Evolutionary conservation across 2,329 filamentous ascomycete species (phyloP), one percentile per base, ranked within the genome.

Genomic region (Bertia moriformis): DNA sequence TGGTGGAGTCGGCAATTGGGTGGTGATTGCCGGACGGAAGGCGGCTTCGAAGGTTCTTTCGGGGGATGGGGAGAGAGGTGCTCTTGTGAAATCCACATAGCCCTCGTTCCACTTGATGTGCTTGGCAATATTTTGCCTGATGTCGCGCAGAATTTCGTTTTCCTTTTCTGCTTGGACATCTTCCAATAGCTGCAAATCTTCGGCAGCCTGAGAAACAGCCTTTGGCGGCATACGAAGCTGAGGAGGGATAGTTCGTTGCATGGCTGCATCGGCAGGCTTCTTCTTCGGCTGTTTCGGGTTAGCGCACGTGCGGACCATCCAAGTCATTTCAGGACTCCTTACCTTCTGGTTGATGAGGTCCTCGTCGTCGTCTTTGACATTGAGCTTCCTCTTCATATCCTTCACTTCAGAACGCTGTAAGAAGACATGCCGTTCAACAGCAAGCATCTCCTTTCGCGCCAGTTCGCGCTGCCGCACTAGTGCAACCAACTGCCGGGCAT

Each of bases 341-440:
- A 73, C 71, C 63, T 75, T 77, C 50, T 78, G 74, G 54, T 77
- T 78, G 60, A 79, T 73, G 54, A 74, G 61, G 45, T 78, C 71
- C 49, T 79, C 74, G 46, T 80, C 75, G 46, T 78, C 72, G 46
- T 67, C 72, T 53, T 78, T 77, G 59, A 78, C 73, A 50, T 67
- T 64, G 46, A 78, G 69, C 52, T 73, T 71, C 51, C 72, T 63
- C 61, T 79, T 80, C 57, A 75, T 69, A 43, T 76, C 69, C 56
- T 73, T 75, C 49, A 79, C 66, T 47, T 69, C 64, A 41, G 61
- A 57, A 35, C 75, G 70, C 50, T 78, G 67, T 50, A 74, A 59
- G 55, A 79, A 79, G 38, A 78, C 62, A 41, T 64, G 61, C 41
- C 68, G 66, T 48, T 75, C 72, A 29, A 69, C 58, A 30, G 62